A percentile compares a stretch with the other conserved stretches of the same genome.
Evolutionary conservation across 2,329 filamentous ascomycete genomes (phyloP).

Genomic region (Nemania sp.): DNA sequence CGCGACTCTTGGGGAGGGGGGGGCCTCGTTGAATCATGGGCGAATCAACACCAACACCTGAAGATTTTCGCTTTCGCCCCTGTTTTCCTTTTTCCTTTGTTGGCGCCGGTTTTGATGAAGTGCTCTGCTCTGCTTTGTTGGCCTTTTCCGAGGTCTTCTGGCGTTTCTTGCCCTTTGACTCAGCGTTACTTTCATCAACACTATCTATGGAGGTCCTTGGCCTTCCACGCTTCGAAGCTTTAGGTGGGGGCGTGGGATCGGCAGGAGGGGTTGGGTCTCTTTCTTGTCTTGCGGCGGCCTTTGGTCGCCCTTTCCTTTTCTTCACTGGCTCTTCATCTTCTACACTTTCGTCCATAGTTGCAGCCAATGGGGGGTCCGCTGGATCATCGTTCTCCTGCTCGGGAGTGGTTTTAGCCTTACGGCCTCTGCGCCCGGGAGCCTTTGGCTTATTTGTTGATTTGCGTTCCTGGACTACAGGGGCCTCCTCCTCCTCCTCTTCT

Average conservation of each 20-base stretch:
- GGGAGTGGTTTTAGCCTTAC: slow-evolving; percentile 45
- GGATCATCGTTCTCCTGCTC: slow-evolving; percentile 41
- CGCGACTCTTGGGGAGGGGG: slow-evolving; percentile 66
- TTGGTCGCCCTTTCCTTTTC: slow-evolving; percentile 48
- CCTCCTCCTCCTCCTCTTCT: slow-evolving; percentile 32
- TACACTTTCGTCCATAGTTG: slow-evolving; percentile 33
- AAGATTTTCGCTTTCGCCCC: slow-evolving; percentile 54
- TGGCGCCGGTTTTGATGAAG: slow-evolving; percentile 41
- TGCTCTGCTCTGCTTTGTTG: slow-evolving; percentile 40
- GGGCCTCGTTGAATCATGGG: slow-evolving; percentile 65
- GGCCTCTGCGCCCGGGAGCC: slow-evolving; percentile 42
- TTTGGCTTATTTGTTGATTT: slow-evolving; percentile 46
- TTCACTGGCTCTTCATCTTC: slow-evolving; percentile 44
- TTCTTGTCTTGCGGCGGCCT: slow-evolving; percentile 31
- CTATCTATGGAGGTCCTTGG: slow-evolving; percentile 38
- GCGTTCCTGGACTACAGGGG: slow-evolving; percentile 36
- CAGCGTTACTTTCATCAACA: slow-evolving; percentile 40
- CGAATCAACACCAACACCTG: slow-evolving; percentile 59
- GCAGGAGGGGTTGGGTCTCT: slow-evolving; percentile 34
- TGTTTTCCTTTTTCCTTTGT: slow-evolving; percentile 50
- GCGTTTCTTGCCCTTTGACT: slow-evolving; percentile 45
- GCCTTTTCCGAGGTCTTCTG: slow-evolving; percentile 40
- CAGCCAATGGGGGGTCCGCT: slow-evolving; percentile 32
- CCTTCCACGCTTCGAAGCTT: slow-evolving; percentile 43
- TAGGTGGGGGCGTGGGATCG: slow-evolving; percentile 37